A percentile compares a stretch with the other conserved stretches of the same genome.
These are phyloP conservation scores for Chlamydomonas schloesseri DNA, from an alignment of 139 green algal species.

Conservation along the genomic window DNA sequence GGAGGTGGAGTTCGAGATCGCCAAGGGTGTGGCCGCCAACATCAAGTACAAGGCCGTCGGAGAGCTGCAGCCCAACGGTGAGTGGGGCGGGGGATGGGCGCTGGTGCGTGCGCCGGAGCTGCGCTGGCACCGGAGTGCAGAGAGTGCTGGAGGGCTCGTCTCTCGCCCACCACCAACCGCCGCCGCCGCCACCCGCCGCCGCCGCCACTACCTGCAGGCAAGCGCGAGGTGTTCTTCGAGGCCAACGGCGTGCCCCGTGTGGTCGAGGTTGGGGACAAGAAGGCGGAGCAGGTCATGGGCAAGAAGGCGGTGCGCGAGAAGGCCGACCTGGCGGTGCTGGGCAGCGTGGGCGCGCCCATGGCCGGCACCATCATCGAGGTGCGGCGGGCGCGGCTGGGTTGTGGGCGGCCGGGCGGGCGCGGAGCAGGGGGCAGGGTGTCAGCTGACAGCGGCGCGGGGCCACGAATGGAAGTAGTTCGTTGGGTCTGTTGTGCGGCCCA, in stretches of 20 bases:
- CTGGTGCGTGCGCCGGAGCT: not conserved
- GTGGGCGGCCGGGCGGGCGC: not conserved
- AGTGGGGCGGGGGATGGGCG: slow-evolving; percentile 2
- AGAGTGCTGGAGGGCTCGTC: no score
- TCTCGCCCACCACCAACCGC: not conserved
- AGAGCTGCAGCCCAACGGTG: slow-evolving; percentile 81
- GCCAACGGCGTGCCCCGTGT: slow-evolving; percentile 91
- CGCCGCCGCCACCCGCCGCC: not conserved
- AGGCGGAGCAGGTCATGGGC: slow-evolving; percentile 38
- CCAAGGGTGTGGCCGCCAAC: slow-evolving; percentile 58
- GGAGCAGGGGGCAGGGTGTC: not conserved
- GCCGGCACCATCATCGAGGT: slow-evolving; percentile 90
- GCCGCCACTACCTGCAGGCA: slow-evolving; percentile 46
- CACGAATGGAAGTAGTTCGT: no score
- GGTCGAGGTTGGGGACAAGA: slow-evolving; percentile 79
- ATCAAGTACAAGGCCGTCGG: slow-evolving; percentile 85
- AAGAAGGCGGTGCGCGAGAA: slow-evolving; percentile 63
- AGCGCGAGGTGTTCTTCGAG: slow-evolving; percentile 95
- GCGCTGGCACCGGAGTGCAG: not conserved
- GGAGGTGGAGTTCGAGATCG: slow-evolving; percentile 72
- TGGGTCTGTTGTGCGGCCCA: no score
- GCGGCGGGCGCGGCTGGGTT: slow-evolving; percentile 55
- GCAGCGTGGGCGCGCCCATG: slow-evolving; percentile 90
- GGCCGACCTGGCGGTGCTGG: slow-evolving; percentile 54
- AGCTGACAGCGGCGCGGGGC: no score